Percentiles rank a stretch among this genome's conserved stretches.
phyloP scores from a whole-genome alignment of 2,329 filamentous ascomycete species.

The Thielaviopsis euricoi region DNA sequence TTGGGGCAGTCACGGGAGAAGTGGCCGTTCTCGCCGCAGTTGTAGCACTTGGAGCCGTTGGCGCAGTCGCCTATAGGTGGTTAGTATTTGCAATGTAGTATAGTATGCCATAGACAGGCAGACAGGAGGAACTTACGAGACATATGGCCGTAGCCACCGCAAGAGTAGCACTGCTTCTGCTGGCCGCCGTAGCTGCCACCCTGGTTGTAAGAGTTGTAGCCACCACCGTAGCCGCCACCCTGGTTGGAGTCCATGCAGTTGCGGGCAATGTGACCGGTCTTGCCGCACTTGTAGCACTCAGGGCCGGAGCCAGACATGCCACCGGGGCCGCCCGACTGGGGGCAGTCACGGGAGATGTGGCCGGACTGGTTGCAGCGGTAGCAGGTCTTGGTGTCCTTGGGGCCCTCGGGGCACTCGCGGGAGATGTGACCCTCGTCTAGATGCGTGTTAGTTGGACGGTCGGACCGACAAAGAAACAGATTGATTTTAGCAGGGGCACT shows the following conservation, averaged over 20 bases:
- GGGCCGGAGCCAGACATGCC: conserved; percentile 34
- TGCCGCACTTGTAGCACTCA: conserved; percentile 97
- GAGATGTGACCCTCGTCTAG: conserved; percentile 58
- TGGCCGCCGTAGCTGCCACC: conserved; percentile 32
- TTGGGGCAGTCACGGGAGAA: conserved; percentile 92
- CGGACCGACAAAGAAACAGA: not conserved
- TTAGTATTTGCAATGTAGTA: too few species aligned
- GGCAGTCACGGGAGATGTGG: conserved; percentile 85
- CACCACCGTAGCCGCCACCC: conserved; percentile 32
- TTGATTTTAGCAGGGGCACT: conserved; percentile 18
- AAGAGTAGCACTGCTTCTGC: conserved; percentile 91
- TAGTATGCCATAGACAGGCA: too few species aligned
- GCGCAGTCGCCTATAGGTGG: conserved; percentile 80
- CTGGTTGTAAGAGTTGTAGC: conserved; percentile 20
- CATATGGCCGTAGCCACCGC: conserved; percentile 94
- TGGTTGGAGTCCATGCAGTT: conserved; percentile 58
- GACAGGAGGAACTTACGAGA: conserved; percentile 43
- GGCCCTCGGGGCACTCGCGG: conserved; percentile 78
- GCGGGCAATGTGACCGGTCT: conserved; percentile 89
- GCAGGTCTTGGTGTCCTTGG: conserved; percentile 71
- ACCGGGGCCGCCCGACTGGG: conserved; percentile 31
- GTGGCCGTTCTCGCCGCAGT: conserved; percentile 88
- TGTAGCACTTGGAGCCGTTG: conserved; percentile 99
- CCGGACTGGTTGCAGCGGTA: conserved; percentile 68
- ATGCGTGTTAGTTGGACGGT: conserved; percentile 14